Conservation (phyloP, 257 asterid species). For the Nicotiana paniculata region DNA sequence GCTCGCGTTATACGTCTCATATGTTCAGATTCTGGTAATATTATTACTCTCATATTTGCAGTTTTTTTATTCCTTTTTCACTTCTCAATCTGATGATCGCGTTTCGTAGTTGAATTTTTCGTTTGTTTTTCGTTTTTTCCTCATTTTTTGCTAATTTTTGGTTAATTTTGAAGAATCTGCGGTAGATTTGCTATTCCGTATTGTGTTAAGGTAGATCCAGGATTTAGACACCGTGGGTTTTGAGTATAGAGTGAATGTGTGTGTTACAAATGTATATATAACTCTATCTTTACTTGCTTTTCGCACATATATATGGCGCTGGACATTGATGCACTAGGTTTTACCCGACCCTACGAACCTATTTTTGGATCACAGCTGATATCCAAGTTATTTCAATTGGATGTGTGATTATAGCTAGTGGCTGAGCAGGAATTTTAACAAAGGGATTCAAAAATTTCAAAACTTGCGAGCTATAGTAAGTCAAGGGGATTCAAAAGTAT, state of each 20-base stretch:
- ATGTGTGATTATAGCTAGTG: neutral
- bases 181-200: neutral
- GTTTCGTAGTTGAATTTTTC: neutral
- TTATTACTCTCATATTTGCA: neutral
- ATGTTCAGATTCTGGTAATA: conserved; percentile 1
- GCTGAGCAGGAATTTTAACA: too few relatives aligned
- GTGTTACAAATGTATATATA: neutral
- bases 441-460: too few relatives aligned
- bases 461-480: too few relatives aligned
- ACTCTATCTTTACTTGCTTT: neutral
- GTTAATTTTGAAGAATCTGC: neutral
- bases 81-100: neutral
- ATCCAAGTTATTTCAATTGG: neutral
- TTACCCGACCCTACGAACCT: too few relatives aligned
- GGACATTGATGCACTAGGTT: neutral
- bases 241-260: neutral
- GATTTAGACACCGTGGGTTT: neutral
- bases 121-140: neutral
- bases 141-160: neutral
- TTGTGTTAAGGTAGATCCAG: neutral
- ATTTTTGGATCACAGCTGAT: neutral
- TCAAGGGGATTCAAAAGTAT: too few relatives aligned
- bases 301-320: neutral
- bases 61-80: neutral
- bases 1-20: neutral